Evolutionary conservation across 2,329 filamentous ascomycete species (phyloP), one percentile per base, ranked within the genome.

Genomic region (Tolypocladium capitatum): DNA sequence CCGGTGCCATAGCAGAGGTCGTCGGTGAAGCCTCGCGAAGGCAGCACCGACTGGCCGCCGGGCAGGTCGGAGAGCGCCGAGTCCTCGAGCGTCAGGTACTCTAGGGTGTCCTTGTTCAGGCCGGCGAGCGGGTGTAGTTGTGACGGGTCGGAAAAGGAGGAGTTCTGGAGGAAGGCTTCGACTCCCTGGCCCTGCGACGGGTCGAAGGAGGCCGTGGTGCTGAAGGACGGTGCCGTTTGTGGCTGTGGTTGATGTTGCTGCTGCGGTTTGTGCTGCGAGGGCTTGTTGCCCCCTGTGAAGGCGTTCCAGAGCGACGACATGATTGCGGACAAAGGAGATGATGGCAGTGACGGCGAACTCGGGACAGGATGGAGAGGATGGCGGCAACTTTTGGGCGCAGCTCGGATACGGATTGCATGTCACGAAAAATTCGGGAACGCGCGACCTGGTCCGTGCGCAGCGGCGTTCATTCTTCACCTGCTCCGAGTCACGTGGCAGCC

Each of bases 1-100:
- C 92, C 92, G 21, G 92, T 94, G 61, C 94, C 92, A 66, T 98
- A 98, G 71, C 92, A 97, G 51, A 98, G 80, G 66, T 98, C 92
- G 64, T 98, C 92, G 51, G 90, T 94, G 81, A 94, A 98, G 64
- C 92, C 92, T 65, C 92, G 84, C 48, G 90, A 96, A 40, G 94
- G 92, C 47, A 98, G 78, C 47, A 90, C 84, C 40, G 91, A 94
- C 64, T 86, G 85, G 50, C 82, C 78, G 60, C 89, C 90, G 44
- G 90, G 89, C 20, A 94, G 77, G 60, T 94, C 83, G 52, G 88
- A 89, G 49, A 96, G 80, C 28, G 83, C 80, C 45, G 88, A 86
- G 64, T 98, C 94, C 69, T 98, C 92, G 61, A 98, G 83, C 27
- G 84, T 83, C 55, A 98, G 78, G 68, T 98, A 98, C 67, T 98